Conservation (phyloP, 1,139 yeast genomes). For the Yamadazyma sp. region DNA sequence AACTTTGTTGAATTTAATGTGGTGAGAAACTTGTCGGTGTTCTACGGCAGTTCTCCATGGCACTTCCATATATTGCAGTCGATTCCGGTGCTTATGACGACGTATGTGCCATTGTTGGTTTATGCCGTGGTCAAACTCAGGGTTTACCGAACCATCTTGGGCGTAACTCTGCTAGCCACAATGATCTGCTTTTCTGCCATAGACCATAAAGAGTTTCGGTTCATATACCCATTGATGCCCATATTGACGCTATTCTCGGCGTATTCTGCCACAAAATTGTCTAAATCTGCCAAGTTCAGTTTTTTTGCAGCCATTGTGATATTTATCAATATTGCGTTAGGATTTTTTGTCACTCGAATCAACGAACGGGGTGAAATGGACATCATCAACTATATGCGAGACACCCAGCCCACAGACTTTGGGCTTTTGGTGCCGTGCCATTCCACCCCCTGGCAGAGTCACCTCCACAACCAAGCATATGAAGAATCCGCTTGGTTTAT, state of each 20-base stretch:
- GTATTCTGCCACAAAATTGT: constrained; percentile 11
- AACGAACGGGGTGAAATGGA: constrained; percentile 88
- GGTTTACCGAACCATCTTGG: constrained; percentile 17
- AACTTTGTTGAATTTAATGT: constrained; percentile 79
- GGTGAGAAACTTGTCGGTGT: constrained; percentile 66
- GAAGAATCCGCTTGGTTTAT: constrained; percentile 65
- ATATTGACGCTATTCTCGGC: constrained; percentile 42
- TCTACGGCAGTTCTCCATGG: constrained; percentile 86
- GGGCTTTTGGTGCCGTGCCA: constrained; percentile 95
- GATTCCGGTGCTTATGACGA: constrained; percentile 70
- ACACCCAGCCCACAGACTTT: constrained; percentile 38
- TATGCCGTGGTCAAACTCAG: constrained; percentile 16
- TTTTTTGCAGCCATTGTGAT: constrained; percentile 17
- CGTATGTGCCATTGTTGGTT: constrained; percentile 58
- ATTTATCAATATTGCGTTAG: constrained; percentile 44
- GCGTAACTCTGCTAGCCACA: constrained; percentile 37
- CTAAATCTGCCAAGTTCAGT: constrained; percentile 6
- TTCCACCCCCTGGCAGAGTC: constrained; percentile 94
- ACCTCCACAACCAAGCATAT: constrained; percentile 60
- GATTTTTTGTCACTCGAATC: constrained; percentile 54
- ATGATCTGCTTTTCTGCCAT: constrained; percentile 60
- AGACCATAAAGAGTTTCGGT: constrained; percentile 87
- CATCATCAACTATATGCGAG: constrained; percentile 55
- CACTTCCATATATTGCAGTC: constrained; percentile 85
- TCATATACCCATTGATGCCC: constrained; percentile 86